A percentile compares a stretch with the other conserved stretches of the same genome.
Conservation (phyloP, 202 grass and related monocot genomes). For the Cymbopogon flexuosus region DNA sequence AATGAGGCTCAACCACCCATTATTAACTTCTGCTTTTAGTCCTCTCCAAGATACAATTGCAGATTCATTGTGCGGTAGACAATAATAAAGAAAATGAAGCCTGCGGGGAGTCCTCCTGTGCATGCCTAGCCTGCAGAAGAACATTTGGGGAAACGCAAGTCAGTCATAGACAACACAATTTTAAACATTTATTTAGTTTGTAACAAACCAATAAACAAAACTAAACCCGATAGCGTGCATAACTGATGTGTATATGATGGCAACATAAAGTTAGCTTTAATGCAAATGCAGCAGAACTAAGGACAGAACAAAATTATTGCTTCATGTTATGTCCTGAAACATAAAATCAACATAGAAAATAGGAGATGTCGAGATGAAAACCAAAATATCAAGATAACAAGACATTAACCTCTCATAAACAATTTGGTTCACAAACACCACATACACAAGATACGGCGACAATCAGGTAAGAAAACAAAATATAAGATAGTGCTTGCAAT, state of each 20-base stretch:
- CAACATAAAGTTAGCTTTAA: not conserved
- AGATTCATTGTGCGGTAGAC: not conserved
- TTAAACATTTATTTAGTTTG: not conserved
- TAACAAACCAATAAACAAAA: not conserved
- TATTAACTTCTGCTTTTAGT: conserved; percentile 18
- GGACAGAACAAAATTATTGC: not conserved
- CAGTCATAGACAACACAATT: not conserved
- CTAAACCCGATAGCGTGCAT: not conserved
- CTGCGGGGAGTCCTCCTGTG: not conserved
- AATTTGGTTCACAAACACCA: conserved; percentile 9
- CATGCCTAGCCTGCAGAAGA: conserved; percentile 16
- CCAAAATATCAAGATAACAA: not conserved
- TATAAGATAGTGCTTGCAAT: not conserved
- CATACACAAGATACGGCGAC: not conserved
- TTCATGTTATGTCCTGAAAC: not conserved
- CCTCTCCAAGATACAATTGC: conserved; percentile 9
- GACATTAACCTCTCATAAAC: not conserved
- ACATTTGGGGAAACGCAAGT: not conserved
- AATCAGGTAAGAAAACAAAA: conserved; percentile 5
- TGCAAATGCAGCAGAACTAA: not conserved
- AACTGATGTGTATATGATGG: not conserved
- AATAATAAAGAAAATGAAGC: not conserved
- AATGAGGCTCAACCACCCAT: conserved; percentile 23
- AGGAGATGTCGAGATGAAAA: not conserved
- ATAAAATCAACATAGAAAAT: not conserved